Evolutionary conservation across 768 basidiomycete species (phyloP).

Genomic region (Austroboletus eburneus): DNA sequence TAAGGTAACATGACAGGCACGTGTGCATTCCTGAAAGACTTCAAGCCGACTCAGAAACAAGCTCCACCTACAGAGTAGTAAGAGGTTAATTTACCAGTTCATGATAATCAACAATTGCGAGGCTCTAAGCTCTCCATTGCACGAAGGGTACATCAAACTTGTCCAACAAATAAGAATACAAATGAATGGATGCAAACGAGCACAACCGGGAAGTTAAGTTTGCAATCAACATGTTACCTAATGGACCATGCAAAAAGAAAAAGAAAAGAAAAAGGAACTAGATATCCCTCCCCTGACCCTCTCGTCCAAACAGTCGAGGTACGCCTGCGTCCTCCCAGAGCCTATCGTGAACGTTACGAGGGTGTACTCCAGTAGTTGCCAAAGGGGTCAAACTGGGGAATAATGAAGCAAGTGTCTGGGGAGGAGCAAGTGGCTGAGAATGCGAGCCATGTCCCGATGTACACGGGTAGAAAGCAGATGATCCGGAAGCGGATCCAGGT

Average conservation of each 20-base stretch:
- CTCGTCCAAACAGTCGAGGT: conserved; percentile 26
- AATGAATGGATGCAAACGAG: conserved; percentile 2
- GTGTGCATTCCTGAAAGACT: too few relatives aligned
- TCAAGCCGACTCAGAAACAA: too few relatives aligned
- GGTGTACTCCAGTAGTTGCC: conserved; percentile 23
- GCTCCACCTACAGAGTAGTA: too few relatives aligned
- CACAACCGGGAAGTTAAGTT: background rate
- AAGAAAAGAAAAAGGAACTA: too few relatives aligned
- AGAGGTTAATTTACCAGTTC: too few relatives aligned
- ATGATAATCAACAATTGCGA: too few relatives aligned
- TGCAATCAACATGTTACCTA: conserved; percentile 5
- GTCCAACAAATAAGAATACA: conserved; percentile 16
- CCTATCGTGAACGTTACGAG: conserved; percentile 4
- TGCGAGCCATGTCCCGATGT: conserved; percentile 11
- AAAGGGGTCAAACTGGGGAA: conserved; percentile 35
- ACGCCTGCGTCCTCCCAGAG: conserved; percentile 18
- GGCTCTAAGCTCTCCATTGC: too few relatives aligned
- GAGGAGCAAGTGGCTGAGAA: conserved; percentile 17
- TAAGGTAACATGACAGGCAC: too few relatives aligned
- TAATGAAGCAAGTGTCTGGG: conserved; percentile 23
- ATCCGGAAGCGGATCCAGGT: conserved; percentile 3
- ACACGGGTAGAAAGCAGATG: conserved; percentile 5
- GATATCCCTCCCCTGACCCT: conserved; percentile 22
- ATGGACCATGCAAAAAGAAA: conserved; percentile 1
- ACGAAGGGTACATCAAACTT: background rate